phyloP scores from a whole-genome alignment of 2,329 filamentous ascomycete genomes.

The Neonectria punicea region DNA sequence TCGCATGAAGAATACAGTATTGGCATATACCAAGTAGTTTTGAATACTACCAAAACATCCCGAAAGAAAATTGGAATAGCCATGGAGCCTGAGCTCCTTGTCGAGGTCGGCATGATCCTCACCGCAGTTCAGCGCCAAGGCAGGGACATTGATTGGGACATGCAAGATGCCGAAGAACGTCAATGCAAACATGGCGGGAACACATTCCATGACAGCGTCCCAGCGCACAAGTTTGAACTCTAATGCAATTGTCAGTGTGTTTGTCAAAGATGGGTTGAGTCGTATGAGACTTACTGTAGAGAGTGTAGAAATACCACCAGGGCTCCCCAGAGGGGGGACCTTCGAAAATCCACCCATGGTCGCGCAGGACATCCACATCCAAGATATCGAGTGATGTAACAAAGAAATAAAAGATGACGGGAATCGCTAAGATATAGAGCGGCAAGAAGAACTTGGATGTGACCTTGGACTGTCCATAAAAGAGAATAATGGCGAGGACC shows the following conservation, averaged over 20 bases:
- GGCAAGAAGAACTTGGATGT: slow-evolving; percentile 88
- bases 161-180: slow-evolving; percentile 98
- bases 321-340: slow-evolving; percentile 85
- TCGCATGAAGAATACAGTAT: slow-evolving; percentile 95
- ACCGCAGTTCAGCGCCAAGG: slow-evolving; percentile 86
- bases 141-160: slow-evolving; percentile 97
- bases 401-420: slow-evolving; percentile 80
- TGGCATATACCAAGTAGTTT: slow-evolving; percentile 98
- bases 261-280: background rate
- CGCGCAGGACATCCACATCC: slow-evolving; percentile 73
- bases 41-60: slow-evolving; percentile 89
- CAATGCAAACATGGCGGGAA: slow-evolving; percentile 95
- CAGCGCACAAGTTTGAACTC: slow-evolving; percentile 86
- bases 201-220: slow-evolving; percentile 81
- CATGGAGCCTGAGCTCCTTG: slow-evolving; percentile 90
- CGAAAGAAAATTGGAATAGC: slow-evolving; percentile 91
- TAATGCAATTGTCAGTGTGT: slow-evolving; percentile 49
- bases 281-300: slow-evolving; percentile 76
- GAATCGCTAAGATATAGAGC: slow-evolving; percentile 83
- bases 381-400: slow-evolving; percentile 76
- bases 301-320: slow-evolving; percentile 97
- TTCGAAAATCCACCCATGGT: slow-evolving; percentile 90
- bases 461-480: slow-evolving; percentile 79
- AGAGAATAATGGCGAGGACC: slow-evolving; percentile 77
- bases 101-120: slow-evolving; percentile 95